Percentiles rank a stretch among this genome's conserved stretches.
phyloP scores from a whole-genome alignment of 2,329 filamentous ascomycete species.

The Aspergillus persii region DNA sequence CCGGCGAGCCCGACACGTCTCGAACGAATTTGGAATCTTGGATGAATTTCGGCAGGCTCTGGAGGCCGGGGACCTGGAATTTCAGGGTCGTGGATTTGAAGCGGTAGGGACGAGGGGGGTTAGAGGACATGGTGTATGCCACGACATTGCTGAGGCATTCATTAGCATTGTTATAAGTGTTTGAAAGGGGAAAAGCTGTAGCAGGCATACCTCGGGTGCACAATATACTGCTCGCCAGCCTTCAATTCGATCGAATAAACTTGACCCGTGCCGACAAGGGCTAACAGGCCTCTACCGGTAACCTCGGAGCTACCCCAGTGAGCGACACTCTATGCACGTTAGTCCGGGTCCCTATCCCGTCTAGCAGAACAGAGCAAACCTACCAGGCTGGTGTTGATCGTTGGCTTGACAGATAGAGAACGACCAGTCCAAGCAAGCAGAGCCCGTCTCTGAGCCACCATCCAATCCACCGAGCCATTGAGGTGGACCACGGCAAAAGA shows the following conservation, averaged over 20 bases:
- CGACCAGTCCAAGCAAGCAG: slow-evolving; percentile 97
- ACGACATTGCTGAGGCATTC: slow-evolving; percentile 67
- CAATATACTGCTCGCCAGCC: slow-evolving; percentile 83
- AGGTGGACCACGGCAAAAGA: slow-evolving; percentile 85
- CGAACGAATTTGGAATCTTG: slow-evolving; percentile 71
- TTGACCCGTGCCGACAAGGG: slow-evolving; percentile 81
- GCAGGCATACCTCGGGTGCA: slow-evolving; percentile 65
- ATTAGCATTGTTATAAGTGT: slow-evolving; percentile 10
- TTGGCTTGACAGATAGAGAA: slow-evolving; percentile 72
- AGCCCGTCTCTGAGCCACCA: slow-evolving; percentile 81
- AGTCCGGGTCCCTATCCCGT: slow-evolving; percentile 24
- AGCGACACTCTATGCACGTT: slow-evolving; percentile 59
- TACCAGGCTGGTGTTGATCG: slow-evolving; percentile 69
- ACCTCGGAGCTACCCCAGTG: slow-evolving; percentile 91
- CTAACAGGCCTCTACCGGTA: slow-evolving; percentile 82
- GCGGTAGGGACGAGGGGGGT: slow-evolving; percentile 77
- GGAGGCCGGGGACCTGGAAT: slow-evolving; percentile 71
- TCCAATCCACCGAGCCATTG: slow-evolving; percentile 94
- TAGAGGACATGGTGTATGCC: slow-evolving; percentile 76
- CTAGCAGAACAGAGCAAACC: slow-evolving; percentile 12
- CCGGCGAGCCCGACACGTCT: slow-evolving; percentile 66
- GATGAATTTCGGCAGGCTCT: slow-evolving; percentile 60
- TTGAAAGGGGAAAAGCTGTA: background rate
- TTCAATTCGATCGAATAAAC: slow-evolving; percentile 81
- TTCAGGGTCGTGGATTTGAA: slow-evolving; percentile 74